Evolutionary conservation across 352 stramenopile genomes (phyloP).

Genomic region (Blastocystis sp.): DNA sequence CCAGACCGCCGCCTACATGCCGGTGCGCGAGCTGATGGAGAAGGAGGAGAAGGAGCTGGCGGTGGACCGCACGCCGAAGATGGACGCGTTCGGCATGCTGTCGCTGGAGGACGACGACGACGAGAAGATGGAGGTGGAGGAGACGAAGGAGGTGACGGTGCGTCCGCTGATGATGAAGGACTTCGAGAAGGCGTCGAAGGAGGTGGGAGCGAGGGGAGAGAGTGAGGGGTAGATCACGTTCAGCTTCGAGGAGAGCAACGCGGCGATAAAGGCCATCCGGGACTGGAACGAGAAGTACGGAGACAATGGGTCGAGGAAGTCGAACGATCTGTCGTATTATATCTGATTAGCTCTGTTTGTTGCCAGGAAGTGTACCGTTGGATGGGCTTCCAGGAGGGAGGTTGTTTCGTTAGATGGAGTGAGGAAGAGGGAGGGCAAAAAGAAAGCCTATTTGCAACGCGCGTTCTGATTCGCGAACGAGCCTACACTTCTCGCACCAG

Average conservation of each 20-base stretch:
- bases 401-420: neutral
- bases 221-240: conserved; percentile 77
- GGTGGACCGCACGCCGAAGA: conserved; percentile 76
- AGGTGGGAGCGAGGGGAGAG: conserved; percentile 61
- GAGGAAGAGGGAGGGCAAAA: neutral
- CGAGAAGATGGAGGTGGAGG: conserved; percentile 63
- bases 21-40: conserved; percentile 78
- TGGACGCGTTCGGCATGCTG: conserved; percentile 70
- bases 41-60: conserved; percentile 82
- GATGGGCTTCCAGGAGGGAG: neutral
- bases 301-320: conserved; percentile 74
- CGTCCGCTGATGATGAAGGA: conserved; percentile 71
- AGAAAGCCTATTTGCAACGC: neutral
- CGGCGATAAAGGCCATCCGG: conserved; percentile 78
- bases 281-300: conserved; percentile 87
- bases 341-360: conserved; percentile 34
- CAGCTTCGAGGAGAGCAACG: conserved; percentile 81
- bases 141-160: conserved; percentile 71
- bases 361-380: neutral
- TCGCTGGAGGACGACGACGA: conserved; percentile 60
- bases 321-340: conserved; percentile 62
- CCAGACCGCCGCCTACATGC: conserved; percentile 66
- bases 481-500: neutral
- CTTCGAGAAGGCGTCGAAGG: conserved; percentile 72
- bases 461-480: neutral